Base-by-base conservation (phyloP, 2,329 filamentous ascomycete genomes). In the Rasamsonia emersonii region DNA sequence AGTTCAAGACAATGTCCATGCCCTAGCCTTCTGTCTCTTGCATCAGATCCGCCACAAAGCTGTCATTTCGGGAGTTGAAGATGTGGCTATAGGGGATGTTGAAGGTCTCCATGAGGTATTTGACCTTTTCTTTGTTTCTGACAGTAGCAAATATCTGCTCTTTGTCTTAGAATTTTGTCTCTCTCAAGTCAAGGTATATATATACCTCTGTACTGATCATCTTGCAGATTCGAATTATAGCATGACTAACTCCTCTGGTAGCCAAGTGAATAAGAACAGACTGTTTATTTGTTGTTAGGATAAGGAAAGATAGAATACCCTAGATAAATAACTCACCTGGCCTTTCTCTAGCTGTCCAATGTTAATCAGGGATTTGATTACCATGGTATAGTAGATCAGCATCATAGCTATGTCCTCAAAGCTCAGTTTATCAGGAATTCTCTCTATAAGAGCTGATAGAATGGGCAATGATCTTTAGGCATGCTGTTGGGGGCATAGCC, bases 251-350 rank as follows among this genome's bases (percentile, higher is more conserved):
- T 9, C 47, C 54, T 13, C 54, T 53, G 26, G 38, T 43, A 8
- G 50, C 55, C 5, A 44, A 44, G 23, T 60, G 55, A 11, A 60
- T 51, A 1, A 60, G 31, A n/a, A 60, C 39, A 10, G 43, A 40
- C 43, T 57, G n/a, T n/a, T n/a, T n/a, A n/a, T n/a, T n/a, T n/a
- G n/a, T n/a, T n/a, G n/a, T n/a, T n/a, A n/a, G n/a, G n/a, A n/a
- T n/a, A n/a, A n/a, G n/a, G n/a, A n/a, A n/a, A n/a, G n/a, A n/a
- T n/a, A n/a, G n/a, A n/a, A n/a, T n/a, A n/a, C n/a, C n/a, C n/a
- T n/a, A n/a, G n/a, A n/a, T n/a, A n/a, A n/a, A n/a, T n/a, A n/a
- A n/a, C n/a, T n/a, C n/a, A n/a, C n/a, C n/a, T n/a, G n/a, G n/a
- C n/a, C n/a, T n/a, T n/a, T n/a, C n/a, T n/a, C n/a, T n/a, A n/a